Conservation (phyloP, 805 yeast species). For the Lachancea nothofagi region DNA sequence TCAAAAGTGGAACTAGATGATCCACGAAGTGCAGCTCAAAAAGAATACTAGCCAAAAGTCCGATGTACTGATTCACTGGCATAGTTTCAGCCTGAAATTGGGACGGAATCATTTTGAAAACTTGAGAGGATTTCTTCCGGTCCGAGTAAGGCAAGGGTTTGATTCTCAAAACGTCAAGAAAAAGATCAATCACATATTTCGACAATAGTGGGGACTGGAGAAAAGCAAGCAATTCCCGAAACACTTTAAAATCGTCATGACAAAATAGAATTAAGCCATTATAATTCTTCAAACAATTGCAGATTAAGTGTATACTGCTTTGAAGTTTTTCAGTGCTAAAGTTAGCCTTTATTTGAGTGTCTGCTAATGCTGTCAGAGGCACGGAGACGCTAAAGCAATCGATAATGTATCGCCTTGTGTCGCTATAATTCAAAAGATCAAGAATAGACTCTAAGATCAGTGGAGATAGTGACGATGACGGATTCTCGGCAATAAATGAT, state of each 20-base stretch:
- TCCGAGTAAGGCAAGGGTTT: constrained; percentile 46
- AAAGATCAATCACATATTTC: constrained; percentile 61
- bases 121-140: constrained; percentile 8
- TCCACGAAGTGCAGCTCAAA: constrained; percentile 50
- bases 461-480: constrained; percentile 24
- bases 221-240: constrained; percentile 56
- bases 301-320: constrained; percentile 52
- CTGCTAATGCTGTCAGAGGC: constrained; percentile 68
- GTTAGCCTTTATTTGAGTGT: constrained; percentile 45
- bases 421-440: constrained; percentile 25
- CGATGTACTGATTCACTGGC: constrained; percentile 57
- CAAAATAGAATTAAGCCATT: constrained; percentile 68
- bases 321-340: constrained; percentile 51
- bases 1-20: constrained; percentile 41
- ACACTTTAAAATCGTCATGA: constrained; percentile 47
- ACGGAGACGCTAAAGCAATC: constrained; percentile 58
- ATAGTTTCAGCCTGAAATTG: constrained; percentile 39
- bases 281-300: constrained; percentile 62
- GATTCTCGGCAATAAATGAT: constrained; percentile 22
- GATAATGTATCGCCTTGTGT: constrained; percentile 34
- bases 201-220: constrained; percentile 55
- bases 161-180: constrained; percentile 62
- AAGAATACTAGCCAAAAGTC: constrained; percentile 53
- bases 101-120: constrained; percentile 22
- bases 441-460: constrained; percentile 27